phyloP scores from a whole-genome alignment of 768 basidiomycete genomes.

The Termitomyces sp. region DNA sequence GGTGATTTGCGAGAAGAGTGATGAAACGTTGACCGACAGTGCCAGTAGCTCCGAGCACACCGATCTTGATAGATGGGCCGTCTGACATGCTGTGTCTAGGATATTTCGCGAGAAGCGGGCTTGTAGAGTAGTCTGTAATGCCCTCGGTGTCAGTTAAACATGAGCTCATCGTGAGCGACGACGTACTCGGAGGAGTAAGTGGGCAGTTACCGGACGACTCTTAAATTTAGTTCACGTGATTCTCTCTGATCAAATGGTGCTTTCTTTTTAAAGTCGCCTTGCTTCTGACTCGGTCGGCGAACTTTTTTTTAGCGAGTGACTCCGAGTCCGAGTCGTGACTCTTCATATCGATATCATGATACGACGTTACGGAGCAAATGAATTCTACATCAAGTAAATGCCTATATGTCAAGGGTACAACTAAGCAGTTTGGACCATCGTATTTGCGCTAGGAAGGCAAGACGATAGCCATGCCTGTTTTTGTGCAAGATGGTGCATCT shows the following conservation, averaged over 20 bases:
- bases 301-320: slow-evolving; percentile 2
- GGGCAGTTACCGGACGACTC: neutral
- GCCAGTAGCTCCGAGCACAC: slow-evolving; percentile 85
- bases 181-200: slow-evolving; percentile 3
- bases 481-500: neutral
- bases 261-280: neutral
- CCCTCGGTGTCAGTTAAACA: slow-evolving; percentile 19
- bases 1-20: slow-evolving; percentile 79
- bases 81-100: slow-evolving; percentile 33
- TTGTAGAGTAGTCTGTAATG: slow-evolving; percentile 21
- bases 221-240: slow-evolving; percentile 12
- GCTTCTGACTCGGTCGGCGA: slow-evolving; percentile 6
- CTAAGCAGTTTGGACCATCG: neutral
- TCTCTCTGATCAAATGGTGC: neutral
- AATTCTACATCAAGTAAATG: neutral
- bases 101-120: slow-evolving; percentile 27
- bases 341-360: neutral
- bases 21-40: slow-evolving; percentile 97
- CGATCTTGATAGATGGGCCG: slow-evolving; percentile 43
- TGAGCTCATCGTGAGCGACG: slow-evolving; percentile 11
- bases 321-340: too few relatives aligned
- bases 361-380: neutral
- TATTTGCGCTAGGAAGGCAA: neutral
- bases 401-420: neutral
- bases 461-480: neutral